A percentile compares a stretch with the other conserved stretches of the same genome.
Conservation (phyloP, 495 filamentous ascomycete species). For the Delitschia confertaspora region DNA sequence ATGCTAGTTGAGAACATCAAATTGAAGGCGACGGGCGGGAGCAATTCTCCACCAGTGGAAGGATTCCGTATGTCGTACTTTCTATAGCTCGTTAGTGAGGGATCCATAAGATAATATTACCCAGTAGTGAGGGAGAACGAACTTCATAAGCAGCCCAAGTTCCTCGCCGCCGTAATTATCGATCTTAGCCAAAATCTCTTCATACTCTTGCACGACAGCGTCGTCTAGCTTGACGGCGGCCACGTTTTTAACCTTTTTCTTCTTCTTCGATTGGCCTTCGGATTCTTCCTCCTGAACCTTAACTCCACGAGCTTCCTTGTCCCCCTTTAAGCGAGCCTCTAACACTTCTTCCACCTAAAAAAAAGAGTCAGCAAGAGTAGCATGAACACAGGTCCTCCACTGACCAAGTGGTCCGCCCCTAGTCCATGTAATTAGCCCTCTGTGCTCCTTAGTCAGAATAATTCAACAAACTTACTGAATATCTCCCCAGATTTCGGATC, state of each 20-base stretch:
- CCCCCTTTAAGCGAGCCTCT: conserved; percentile 63
- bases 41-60: conserved; percentile 48
- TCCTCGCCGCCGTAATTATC: conserved; percentile 62
- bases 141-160: conserved; percentile 55
- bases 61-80: conserved; percentile 62
- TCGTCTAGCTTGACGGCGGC: conserved; percentile 58
- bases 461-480: too few species aligned
- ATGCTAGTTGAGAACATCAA: conserved; percentile 69
- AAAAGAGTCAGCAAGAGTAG: too few species aligned
- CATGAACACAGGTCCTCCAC: too few species aligned
- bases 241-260: conserved; percentile 46
- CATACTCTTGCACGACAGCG: conserved; percentile 55
- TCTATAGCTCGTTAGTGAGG: too few species aligned
- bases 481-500: conserved; percentile 97
- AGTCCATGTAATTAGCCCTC: too few species aligned
- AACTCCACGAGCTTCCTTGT: conserved; percentile 46
- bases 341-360: conserved; percentile 93
- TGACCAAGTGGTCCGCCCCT: conserved; percentile 93
- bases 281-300: conserved; percentile 46
- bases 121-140: too few species aligned
- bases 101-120: too few species aligned
- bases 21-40: conserved; percentile 61
- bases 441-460: too few species aligned
- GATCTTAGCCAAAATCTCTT: conserved; percentile 61
- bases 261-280: conserved; percentile 52